Evolutionary conservation across 2,329 filamentous ascomycete genomes (phyloP).

Genomic region (Cordyceps pruinosa): DNA sequence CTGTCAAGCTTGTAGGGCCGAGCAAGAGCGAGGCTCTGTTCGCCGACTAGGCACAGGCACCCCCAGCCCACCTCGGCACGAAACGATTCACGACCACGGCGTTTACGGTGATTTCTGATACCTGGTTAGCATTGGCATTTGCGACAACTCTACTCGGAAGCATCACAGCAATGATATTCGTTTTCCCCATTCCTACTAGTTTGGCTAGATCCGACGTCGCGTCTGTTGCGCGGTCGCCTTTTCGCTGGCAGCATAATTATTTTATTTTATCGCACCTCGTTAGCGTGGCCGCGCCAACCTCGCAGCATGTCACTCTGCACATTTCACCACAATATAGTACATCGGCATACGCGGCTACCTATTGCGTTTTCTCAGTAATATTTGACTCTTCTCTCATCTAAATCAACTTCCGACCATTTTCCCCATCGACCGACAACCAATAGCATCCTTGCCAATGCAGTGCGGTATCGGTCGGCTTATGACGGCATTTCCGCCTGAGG

Average conservation of each 20-base stretch:
- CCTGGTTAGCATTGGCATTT: slow-evolving; percentile 7
- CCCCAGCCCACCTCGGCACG: neutral
- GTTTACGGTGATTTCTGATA: slow-evolving; percentile 12
- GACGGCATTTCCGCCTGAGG: slow-evolving; percentile 23
- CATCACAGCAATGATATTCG: neutral
- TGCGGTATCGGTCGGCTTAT: slow-evolving; percentile 17
- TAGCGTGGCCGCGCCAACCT: neutral
- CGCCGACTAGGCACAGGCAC: neutral
- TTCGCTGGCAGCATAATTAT: neutral
- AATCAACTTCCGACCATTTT: neutral
- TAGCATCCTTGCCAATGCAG: neutral
- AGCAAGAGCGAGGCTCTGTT: slow-evolving; percentile 17
- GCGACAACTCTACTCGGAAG: neutral
- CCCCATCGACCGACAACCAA: neutral
- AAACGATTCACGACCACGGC: slow-evolving; percentile 12
- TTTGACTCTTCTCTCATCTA: neutral
- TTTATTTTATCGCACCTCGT: neutral
- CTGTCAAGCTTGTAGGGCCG: slow-evolving; percentile 20
- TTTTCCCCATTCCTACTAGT: neutral
- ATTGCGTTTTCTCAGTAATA: neutral
- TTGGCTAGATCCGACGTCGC: neutral
- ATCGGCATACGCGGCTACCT: neutral
- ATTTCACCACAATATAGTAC: neutral
- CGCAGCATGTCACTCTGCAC: neutral
- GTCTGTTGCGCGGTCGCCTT: neutral